Evolutionary conservation across 805 yeast species (phyloP), one percentile per base, ranked within the genome.

Genomic region (Saccharomyces mikatae): DNA sequence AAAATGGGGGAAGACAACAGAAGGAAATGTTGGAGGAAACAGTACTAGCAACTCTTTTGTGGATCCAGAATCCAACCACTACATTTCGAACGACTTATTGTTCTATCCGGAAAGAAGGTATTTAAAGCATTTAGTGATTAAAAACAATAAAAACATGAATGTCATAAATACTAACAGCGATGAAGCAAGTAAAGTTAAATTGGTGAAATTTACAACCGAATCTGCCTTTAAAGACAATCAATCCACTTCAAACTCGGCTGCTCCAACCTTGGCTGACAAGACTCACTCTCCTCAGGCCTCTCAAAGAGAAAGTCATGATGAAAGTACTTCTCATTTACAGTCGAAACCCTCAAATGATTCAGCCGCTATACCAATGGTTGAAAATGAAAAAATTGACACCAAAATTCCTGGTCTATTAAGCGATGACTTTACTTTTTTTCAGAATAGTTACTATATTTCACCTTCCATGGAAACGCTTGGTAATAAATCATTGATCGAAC

Each of bases 401-500:
- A 27, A n/a, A 13, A 14, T 46, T 24, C 28, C 22, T 1, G 46
- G 36, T 17, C 9, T n/a, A 13, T 41, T 29, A 21, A 65, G 67
- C 1, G 78, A 74, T 48, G 76, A 76, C 47, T 72, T 74, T 47
- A 74, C 79, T 47, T 75, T 76, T 29, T 81, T 85, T 51, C 83
- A 82, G 13, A 80, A 86, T 50, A 96, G 91, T 5, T 94, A 91
- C 71, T 94, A 94, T 88, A 85, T 84, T 52, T 80, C 87, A 5
- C 99, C 99, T 17, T 75, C 89, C 2, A 64, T 85, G 41, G 79
- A 82, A 4, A 83, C 83, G 50, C 73, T 94, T 52, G 77, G 79
- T 53, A 70, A 75, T 17, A 76, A 80, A 77, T 69, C 89, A 0
- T 74, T 87, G 41, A 71, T 81, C 9, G 85, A 89, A 57, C 77